Evolutionary conservation across 2,329 filamentous ascomycete species (phyloP).

Genomic region (Dendryphion nanum): DNA sequence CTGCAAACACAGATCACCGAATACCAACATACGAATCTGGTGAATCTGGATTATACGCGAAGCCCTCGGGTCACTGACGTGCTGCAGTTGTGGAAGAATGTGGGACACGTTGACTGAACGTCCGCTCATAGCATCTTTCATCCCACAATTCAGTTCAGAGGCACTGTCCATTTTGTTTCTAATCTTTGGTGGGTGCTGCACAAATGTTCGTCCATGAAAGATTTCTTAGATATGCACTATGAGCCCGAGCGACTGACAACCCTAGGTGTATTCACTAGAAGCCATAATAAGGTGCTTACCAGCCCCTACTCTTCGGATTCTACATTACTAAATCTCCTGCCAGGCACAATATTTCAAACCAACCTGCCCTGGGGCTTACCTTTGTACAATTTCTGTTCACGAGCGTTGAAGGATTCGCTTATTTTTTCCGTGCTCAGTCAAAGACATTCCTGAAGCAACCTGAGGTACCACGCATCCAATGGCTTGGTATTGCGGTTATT

Average conservation of each 20-base stretch:
- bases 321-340: background rate
- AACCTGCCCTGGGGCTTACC: background rate
- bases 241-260: background rate
- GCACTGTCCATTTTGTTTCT: background rate
- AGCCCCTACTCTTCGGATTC: background rate
- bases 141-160: background rate
- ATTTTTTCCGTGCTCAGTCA: background rate
- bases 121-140: too few species aligned
- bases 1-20: too few species aligned
- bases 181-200: conserved; percentile 1
- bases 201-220: background rate
- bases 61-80: too few species aligned
- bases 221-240: background rate
- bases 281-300: background rate
- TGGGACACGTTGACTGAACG: too few species aligned
- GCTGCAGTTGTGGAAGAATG: too few species aligned
- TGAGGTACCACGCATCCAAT: background rate
- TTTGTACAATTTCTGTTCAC: conserved; percentile 1
- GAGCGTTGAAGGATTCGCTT: background rate
- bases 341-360: background rate
- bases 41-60: too few species aligned
- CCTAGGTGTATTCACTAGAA: background rate
- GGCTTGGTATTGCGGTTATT: background rate
- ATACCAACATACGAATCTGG: too few species aligned
- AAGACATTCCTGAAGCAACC: background rate